Evolutionary conservation across 2,329 filamentous ascomycete genomes (phyloP).

Genomic region (Bipolaris bicolor): DNA sequence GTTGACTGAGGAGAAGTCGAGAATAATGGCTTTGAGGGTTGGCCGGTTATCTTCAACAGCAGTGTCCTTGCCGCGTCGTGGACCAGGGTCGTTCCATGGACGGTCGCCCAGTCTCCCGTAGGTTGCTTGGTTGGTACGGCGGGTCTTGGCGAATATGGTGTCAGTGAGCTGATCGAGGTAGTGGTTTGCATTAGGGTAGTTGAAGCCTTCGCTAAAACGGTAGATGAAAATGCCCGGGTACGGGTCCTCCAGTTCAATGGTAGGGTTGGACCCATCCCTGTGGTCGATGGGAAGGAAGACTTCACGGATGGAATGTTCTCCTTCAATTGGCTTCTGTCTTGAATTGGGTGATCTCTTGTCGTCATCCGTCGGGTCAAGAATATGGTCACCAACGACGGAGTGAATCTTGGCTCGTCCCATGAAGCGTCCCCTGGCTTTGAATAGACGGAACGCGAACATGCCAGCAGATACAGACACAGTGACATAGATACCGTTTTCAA

Average conservation of each 20-base stretch:
- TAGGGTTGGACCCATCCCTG: conserved; percentile 85
- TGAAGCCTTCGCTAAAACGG: conserved; percentile 93
- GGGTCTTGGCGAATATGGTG: conserved; percentile 64
- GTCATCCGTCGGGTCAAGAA: conserved; percentile 57
- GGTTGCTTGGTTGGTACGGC: conserved; percentile 73
- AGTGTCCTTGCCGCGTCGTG: conserved; percentile 61
- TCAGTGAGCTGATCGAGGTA: conserved; percentile 73
- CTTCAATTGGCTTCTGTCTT: conserved; percentile 30
- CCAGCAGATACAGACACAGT: conserved; percentile 79
- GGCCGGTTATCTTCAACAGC: conserved; percentile 61
- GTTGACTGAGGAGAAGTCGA: conserved; percentile 94
- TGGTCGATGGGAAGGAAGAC: conserved; percentile 89
- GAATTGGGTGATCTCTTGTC: conserved; percentile 24
- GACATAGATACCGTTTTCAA: conserved; percentile 91
- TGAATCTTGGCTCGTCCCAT: conserved; percentile 84
- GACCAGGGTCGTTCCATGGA: conserved; percentile 94
- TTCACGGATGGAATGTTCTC: conserved; percentile 65
- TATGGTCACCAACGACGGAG: conserved; percentile 80
- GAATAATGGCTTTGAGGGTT: conserved; percentile 82
- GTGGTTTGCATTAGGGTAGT: conserved; percentile 92
- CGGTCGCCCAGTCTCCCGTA: conserved; percentile 69
- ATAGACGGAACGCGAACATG: conserved; percentile 80
- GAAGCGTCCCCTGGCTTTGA: conserved; percentile 83
- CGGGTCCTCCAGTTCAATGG: conserved; percentile 76
- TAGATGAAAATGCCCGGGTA: conserved; percentile 97